phyloP scores from a whole-genome alignment of 768 basidiomycete genomes.

The Lentinula guzmanii region DNA sequence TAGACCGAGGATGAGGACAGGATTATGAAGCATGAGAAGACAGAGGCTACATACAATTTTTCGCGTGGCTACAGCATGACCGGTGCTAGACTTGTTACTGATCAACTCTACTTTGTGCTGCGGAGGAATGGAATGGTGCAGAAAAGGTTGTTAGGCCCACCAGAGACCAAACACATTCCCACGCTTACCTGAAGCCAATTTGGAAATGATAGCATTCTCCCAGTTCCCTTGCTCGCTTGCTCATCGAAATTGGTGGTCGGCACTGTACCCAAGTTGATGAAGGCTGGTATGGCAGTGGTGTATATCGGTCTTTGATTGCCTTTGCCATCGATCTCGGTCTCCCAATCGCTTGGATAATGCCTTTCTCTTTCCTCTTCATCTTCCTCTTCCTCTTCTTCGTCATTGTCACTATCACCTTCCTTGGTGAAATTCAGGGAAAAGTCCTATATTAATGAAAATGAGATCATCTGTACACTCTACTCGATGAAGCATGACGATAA shows the following conservation, averaged over 20 bases:
- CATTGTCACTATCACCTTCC: not conserved
- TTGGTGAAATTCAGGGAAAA: not conserved
- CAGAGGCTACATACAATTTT: not conserved
- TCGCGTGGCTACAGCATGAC: not conserved
- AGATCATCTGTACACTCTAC: too few relatives aligned
- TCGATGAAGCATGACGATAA: not conserved
- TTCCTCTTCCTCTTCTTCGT: not conserved
- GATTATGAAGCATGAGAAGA: not conserved
- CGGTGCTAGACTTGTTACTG: not conserved
- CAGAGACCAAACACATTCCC: not conserved
- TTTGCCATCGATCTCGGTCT: not conserved
- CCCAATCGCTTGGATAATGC: constrained; percentile 5
- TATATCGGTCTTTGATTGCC: not conserved
- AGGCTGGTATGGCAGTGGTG: not conserved
- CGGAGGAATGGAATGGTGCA: not conserved
- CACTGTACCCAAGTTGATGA: not conserved
- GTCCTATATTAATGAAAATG: not conserved
- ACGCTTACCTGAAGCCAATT: constrained; percentile 5
- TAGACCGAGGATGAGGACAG: not conserved
- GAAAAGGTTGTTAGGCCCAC: not conserved
- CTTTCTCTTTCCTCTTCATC: not conserved
- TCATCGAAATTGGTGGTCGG: not conserved
- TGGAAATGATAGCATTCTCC: constrained; percentile 2
- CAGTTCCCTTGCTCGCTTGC: not conserved
- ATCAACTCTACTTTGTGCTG: not conserved